Conservation (phyloP, 768 basidiomycete genomes). For the Lentinula edodes region DNA sequence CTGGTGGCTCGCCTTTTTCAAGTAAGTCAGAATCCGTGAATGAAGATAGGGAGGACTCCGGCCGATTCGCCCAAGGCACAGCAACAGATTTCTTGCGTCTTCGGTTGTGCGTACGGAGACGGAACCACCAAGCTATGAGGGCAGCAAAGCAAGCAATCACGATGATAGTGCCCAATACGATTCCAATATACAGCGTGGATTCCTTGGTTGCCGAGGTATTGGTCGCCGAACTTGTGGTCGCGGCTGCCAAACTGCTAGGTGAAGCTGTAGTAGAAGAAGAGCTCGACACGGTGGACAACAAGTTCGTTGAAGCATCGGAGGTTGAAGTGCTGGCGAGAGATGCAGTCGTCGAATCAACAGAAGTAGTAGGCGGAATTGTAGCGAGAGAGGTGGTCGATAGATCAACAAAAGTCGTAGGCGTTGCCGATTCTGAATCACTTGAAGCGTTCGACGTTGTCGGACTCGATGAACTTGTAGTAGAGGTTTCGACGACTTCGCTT, state of each 20-base stretch:
- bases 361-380: not conserved
- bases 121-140: slow-evolving; percentile 44
- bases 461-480: not conserved
- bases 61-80: slow-evolving; percentile 29
- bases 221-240: not conserved
- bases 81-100: slow-evolving; percentile 27
- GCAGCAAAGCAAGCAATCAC: slow-evolving; percentile 39
- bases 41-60: slow-evolving; percentile 8
- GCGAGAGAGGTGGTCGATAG: not conserved
- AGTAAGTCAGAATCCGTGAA: not conserved
- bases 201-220: not conserved
- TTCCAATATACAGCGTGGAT: slow-evolving; percentile 42
- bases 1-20: not conserved
- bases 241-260: not conserved
- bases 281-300: not conserved
- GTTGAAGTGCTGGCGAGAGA: not conserved
- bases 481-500: not conserved
- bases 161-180: slow-evolving; percentile 42
- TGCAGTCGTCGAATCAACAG: not conserved
- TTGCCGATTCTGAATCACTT: not conserved
- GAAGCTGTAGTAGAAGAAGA: not conserved
- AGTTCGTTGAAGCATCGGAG: not conserved
- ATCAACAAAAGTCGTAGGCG: not conserved
- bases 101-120: slow-evolving; percentile 30
- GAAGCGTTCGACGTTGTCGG: not conserved